Conservation (phyloP, 2,329 filamentous ascomycete genomes). For the Pseudogymnoascus sp. region DNA sequence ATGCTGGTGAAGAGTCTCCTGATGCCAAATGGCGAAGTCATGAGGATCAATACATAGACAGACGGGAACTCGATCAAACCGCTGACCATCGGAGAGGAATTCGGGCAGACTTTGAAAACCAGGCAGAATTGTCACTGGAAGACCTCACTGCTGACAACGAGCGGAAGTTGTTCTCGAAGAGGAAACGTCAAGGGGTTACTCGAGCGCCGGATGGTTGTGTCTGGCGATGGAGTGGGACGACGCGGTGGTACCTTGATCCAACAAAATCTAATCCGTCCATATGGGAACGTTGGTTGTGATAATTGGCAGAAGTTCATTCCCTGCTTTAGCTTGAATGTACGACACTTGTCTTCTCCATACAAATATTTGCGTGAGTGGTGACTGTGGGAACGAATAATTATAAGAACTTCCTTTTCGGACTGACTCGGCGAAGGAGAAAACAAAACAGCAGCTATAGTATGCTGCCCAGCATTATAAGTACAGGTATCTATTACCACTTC, state of each 20-base stretch:
- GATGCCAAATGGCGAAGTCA: conserved; percentile 14
- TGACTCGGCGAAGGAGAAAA: neutral
- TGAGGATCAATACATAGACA: neutral
- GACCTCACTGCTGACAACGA: conserved; percentile 18
- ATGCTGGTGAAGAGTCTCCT: conserved; percentile 10
- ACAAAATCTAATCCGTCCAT: neutral
- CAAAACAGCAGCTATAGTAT: neutral
- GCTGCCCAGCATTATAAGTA: neutral
- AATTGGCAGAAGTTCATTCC: neutral
- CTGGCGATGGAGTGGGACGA: conserved; percentile 1
- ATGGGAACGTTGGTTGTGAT: neutral
- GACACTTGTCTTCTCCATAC: neutral
- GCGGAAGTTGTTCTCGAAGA: conserved; percentile 15
- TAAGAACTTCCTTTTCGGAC: neutral
- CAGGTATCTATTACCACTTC: neutral
- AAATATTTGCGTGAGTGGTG: neutral
- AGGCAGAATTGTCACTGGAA: conserved; percentile 14
- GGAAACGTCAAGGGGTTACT: conserved; percentile 10
- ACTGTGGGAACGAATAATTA: neutral
- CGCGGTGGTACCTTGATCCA: neutral
- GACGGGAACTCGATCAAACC: conserved; percentile 10
- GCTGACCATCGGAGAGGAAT: conserved; percentile 12
- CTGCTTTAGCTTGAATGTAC: neutral
- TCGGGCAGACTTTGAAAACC: conserved; percentile 15
- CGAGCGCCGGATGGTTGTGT: conserved; percentile 11